Evolutionary conservation across 768 basidiomycete species (phyloP).

Genomic region (Termitomyces sp.): DNA sequence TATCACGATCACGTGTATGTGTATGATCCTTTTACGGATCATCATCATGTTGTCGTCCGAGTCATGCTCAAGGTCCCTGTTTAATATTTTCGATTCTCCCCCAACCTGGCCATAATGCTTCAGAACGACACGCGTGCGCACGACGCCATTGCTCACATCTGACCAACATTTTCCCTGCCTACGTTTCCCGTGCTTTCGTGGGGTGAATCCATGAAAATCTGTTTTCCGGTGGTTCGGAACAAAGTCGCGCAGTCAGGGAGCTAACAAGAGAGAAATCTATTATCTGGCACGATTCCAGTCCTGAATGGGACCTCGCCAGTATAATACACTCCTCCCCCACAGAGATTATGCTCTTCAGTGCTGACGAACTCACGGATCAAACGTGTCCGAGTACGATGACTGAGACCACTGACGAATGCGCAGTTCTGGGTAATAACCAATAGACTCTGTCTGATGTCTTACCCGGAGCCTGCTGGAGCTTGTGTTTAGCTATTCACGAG

Average conservation of each 20-base stretch:
- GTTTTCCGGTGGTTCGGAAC: not conserved
- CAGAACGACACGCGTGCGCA: not conserved
- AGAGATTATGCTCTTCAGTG: not conserved
- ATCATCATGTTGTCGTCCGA: not conserved
- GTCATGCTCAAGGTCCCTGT: not conserved
- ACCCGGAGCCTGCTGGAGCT: not conserved
- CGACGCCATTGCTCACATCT: not conserved
- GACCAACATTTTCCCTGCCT: not conserved
- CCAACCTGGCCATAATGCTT: too few relatives aligned
- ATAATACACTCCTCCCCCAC: too few relatives aligned
- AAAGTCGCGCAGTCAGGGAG: not conserved
- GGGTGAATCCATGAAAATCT: too few relatives aligned
- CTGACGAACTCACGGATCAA: not conserved
- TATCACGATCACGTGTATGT: not conserved
- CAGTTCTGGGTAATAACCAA: not conserved
- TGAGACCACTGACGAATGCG: slow-evolving; percentile 3
- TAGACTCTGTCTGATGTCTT: not conserved
- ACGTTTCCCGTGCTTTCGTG: not conserved
- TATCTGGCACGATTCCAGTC: not conserved
- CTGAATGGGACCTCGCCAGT: too few relatives aligned
- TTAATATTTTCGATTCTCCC: not conserved
- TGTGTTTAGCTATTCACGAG: not conserved
- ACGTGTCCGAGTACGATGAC: not conserved
- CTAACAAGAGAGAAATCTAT: not conserved
- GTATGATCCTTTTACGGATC: not conserved